Conservation (phyloP, 345 rosid species). For the Microthlaspi erraticum region DNA sequence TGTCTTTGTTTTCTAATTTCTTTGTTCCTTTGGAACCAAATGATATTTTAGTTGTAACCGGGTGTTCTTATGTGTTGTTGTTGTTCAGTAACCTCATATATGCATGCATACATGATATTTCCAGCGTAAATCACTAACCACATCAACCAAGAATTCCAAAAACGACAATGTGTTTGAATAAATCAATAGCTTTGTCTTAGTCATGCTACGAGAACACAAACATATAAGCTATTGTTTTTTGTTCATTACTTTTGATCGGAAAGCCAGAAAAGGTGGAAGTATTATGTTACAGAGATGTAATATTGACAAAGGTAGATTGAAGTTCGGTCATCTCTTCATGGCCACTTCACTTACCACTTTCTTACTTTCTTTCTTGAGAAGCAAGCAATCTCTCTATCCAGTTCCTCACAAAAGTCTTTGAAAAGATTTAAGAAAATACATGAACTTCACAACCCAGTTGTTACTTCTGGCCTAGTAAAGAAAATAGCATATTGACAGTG, state of each 20-base stretch:
- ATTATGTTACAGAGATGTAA: constrained; percentile 25
- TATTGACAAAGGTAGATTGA: constrained; percentile 25
- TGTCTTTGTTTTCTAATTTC: not conserved
- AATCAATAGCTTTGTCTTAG: constrained; percentile 20
- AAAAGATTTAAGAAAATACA: constrained; percentile 2
- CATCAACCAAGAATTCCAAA: not conserved
- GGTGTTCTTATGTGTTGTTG: not conserved
- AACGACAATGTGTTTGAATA: constrained; percentile 20
- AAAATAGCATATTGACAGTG: not conserved
- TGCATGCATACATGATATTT: too few species aligned
- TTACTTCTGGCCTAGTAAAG: constrained; percentile 30
- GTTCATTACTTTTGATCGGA: constrained; percentile 27
- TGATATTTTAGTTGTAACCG: not conserved
- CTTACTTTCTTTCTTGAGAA: constrained; percentile 32
- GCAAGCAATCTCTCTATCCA: constrained; percentile 32
- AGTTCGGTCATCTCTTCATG: constrained; percentile 11
- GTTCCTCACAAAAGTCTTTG: constrained; percentile 10
- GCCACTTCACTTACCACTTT: constrained; percentile 41
- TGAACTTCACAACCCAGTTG: constrained; percentile 27
- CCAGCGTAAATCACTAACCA: too few species aligned
- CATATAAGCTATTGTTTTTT: constrained; percentile 29
- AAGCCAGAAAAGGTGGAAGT: constrained; percentile 40
- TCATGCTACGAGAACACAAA: constrained; percentile 26
- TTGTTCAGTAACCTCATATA: too few species aligned
- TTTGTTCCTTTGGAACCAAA: constrained; percentile 2